Evolutionary conservation across 2,329 filamentous ascomycete genomes (phyloP).

Genomic region (Talaromyces sp.): DNA sequence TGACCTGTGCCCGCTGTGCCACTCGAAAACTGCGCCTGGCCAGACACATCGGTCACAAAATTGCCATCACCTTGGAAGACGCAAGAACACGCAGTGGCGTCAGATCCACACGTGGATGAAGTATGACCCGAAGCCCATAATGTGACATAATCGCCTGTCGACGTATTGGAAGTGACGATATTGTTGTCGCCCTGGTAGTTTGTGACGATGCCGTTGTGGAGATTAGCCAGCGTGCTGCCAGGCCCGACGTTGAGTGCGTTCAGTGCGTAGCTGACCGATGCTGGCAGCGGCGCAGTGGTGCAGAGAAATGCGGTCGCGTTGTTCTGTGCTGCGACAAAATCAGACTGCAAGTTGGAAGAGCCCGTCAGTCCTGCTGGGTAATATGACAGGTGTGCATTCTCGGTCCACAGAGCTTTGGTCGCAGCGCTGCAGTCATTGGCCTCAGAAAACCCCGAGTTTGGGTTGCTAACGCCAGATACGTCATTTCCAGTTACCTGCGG

Average conservation of each 20-base stretch:
- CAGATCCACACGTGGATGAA: background rate
- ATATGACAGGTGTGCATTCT: conserved; percentile 4
- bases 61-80: conserved; percentile 4
- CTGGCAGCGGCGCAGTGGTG: background rate
- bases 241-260: conserved; percentile 1
- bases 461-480: background rate
- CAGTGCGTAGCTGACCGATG: background rate
- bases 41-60: background rate
- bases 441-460: background rate
- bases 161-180: conserved; percentile 6
- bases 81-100: background rate
- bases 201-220: conserved; percentile 1
- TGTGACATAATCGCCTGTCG: background rate
- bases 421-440: background rate
- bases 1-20: background rate
- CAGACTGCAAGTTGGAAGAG: conserved; percentile 1
- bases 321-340: conserved; percentile 1
- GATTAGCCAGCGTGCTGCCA: background rate
- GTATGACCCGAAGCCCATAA: conserved; percentile 7
- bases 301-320: conserved; percentile 10
- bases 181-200: conserved; percentile 8
- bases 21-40: background rate
- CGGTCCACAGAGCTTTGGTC: background rate
- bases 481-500: conserved; percentile 6
- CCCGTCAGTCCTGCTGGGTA: conserved; percentile 7